Evolutionary conservation across 1,139 yeast genomes (phyloP).

Genomic region (Protomyces macrosporus): DNA sequence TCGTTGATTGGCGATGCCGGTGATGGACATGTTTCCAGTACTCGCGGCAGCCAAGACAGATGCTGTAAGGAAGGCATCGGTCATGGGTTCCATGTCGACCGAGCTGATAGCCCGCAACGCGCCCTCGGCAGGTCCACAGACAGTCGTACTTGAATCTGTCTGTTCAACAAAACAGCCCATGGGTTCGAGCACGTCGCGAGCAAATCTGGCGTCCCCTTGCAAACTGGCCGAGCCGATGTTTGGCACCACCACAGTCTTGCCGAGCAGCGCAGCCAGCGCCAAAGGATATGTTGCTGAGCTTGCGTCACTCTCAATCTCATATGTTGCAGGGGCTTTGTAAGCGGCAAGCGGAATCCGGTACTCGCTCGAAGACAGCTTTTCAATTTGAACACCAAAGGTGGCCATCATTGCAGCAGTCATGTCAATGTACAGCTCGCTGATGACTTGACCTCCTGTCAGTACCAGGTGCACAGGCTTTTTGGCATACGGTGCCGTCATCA

Average conservation of each 20-base stretch:
- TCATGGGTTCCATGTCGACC: constrained; percentile 99
- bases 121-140: constrained; percentile 77
- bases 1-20: constrained; percentile 96
- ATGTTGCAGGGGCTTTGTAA: constrained; percentile 74
- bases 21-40: constrained; percentile 46
- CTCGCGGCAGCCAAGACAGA: constrained; percentile 95
- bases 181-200: constrained; percentile 82
- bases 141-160: constrained; percentile 79
- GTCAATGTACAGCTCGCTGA: constrained; percentile 89
- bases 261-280: constrained; percentile 97
- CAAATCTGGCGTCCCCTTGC: constrained; percentile 97
- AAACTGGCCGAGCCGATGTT: constrained; percentile 86
- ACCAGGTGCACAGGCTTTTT: constrained; percentile 77
- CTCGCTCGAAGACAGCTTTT: constrained; percentile 64
- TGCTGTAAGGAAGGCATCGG: constrained; percentile 96
- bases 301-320: constrained; percentile 95
- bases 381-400: constrained; percentile 77
- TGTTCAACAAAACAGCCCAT: constrained; percentile 93
- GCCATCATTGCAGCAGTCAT: constrained; percentile 97
- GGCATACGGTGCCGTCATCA: constrained; percentile 98
- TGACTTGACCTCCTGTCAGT: constrained; percentile 93
- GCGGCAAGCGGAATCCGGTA: constrained; percentile 83
- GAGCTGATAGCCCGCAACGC: constrained; percentile 60
- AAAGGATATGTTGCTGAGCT: constrained; percentile 96
- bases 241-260: constrained; percentile 86